These are phyloP conservation scores for Fusarium mundagurra DNA, from an alignment of 2,329 filamentous ascomycete genomes.

Conservation along the genomic window DNA sequence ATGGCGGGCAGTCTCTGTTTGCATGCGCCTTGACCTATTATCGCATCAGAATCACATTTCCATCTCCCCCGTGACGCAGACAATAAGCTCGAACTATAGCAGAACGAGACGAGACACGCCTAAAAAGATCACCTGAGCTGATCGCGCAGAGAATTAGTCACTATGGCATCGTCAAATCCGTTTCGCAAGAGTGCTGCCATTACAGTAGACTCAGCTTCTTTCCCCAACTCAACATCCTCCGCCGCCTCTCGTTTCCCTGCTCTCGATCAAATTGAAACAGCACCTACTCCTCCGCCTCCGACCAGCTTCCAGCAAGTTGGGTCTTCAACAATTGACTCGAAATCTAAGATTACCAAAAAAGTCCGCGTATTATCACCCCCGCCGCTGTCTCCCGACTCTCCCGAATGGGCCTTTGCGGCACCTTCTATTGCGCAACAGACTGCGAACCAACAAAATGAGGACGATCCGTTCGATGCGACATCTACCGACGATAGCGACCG, in stretches of 20 bases:
- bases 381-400: constrained; percentile 66
- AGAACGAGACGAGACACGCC: constrained; percentile 16
- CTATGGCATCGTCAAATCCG: constrained; percentile 58
- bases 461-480: constrained; percentile 49
- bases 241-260: constrained; percentile 36
- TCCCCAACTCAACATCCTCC: constrained; percentile 9
- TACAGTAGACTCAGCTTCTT: constrained; percentile 32
- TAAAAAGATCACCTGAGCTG: constrained; percentile 9
- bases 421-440: constrained; percentile 45
- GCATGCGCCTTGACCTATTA: constrained; percentile 41
- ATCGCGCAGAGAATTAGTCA: constrained; percentile 8
- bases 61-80: constrained; percentile 11
- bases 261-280: constrained; percentile 45
- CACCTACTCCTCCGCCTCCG: constrained; percentile 40
- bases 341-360: constrained; percentile 69
- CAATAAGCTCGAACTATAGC: constrained; percentile 20
- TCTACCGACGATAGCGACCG: constrained; percentile 44
- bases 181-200: constrained; percentile 58
- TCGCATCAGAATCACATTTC: constrained; percentile 20
- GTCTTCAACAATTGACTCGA: constrained; percentile 49
- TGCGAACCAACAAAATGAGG: constrained; percentile 34
- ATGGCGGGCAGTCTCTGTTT: constrained; percentile 42
- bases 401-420: constrained; percentile 47
- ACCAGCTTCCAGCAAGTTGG: constrained; percentile 41
- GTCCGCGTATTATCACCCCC: constrained; percentile 74